Base-by-base conservation (phyloP, 2,329 filamentous ascomycete species). In the Stromatinia cepivora region DNA sequence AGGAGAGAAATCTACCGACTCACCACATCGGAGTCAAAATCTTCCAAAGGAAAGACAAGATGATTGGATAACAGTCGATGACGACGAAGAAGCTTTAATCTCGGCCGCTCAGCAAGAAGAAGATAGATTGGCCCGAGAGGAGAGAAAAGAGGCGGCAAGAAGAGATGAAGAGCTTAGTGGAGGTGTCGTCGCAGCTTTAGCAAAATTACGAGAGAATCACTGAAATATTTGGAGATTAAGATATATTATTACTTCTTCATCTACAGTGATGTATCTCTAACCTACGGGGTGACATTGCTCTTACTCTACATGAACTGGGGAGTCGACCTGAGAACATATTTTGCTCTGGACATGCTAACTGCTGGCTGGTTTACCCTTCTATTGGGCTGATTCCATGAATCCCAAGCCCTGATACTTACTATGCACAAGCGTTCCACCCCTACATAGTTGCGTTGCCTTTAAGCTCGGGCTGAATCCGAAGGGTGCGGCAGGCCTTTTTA, bases 101-200 rank as follows among this genome's bases (percentile, higher is more conserved):
- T 82, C 81, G 0, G 82, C 81, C 34, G 82, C 81, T 20, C 82
- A 84, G 46, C 81, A 83, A 70, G 82, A 83, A 72, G 20, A 83
- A 80, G 75, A 81, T 20, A 39, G 20, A 25, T 15, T 48, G 11
- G 57, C 48, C 8, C 77, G 73, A 80, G 77, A 74, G 72, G 50
- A 71, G 45, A 77, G 67, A 69, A 73, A 58, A 52, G 73, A 76
- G 34, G 56, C 39, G 31, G 67, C 74, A 28, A 73, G 72, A 53
- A 79, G 77, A 71, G 79, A 80, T 48, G 81, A 85, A 7, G 79
- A 83, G 45, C 79, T 90, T 7, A 83, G 83, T 70, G 86, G 83
- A 58, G 87, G 88, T 2, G 79, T 90, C 59, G 86, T 87, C 58
- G 86, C 86, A 45, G 88, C 88, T 22, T 76, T 90, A 71, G 87